Percentiles rank a stretch among this genome's conserved stretches.
Evolutionary conservation across 441 rosid species (phyloP).

Genomic region (Erodium texanum): DNA sequence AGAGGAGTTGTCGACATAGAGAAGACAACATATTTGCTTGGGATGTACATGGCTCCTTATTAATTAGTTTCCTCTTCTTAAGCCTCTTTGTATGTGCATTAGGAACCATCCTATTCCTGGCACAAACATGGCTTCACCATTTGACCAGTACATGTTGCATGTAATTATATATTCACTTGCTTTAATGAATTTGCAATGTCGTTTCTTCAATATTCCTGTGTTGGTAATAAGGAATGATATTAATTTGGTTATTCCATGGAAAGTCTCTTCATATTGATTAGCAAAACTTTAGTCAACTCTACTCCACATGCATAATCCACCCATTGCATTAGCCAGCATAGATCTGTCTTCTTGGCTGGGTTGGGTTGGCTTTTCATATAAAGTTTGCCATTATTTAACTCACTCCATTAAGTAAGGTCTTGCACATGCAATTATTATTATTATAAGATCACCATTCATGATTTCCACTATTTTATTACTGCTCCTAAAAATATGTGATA

Average conservation of each 20-base stretch:
- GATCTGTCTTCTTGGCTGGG: not conserved
- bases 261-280: not conserved
- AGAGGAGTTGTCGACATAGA: no score
- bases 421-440: not conserved
- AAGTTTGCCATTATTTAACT: no score
- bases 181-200: no score
- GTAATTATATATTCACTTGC: no score
- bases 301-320: no score
- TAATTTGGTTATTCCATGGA: not conserved
- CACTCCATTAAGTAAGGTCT: not conserved
- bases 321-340: not conserved
- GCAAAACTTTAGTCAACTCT: not conserved
- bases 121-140: no score
- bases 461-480: not conserved
- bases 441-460: not conserved
- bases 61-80: no score
- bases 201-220: not conserved
- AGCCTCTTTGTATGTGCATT: no score
- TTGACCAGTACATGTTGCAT: no score
- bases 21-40: no score
- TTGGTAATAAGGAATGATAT: not conserved
- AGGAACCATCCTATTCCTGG: no score
- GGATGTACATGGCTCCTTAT: no score
- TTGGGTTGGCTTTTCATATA: not conserved
- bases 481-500: not conserved